Evolutionary conservation across 495 filamentous ascomycete genomes (phyloP).

Genomic region (Aspergillus conjunctus): DNA sequence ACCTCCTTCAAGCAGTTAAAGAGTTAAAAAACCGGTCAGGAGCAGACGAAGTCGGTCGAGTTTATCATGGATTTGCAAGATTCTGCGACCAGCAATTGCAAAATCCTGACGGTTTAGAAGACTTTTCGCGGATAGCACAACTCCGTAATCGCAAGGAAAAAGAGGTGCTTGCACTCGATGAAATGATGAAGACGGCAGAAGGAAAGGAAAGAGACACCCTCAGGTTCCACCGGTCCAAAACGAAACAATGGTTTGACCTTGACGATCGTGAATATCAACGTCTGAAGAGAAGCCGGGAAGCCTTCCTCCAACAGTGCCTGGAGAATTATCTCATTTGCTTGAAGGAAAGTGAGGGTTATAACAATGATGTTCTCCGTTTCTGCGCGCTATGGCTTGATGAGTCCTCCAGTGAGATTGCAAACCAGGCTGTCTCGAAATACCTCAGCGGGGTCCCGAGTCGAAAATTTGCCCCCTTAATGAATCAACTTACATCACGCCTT

Average conservation of each 20-base stretch:
- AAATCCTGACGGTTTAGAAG: constrained; percentile 79
- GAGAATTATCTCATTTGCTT: constrained; percentile 91
- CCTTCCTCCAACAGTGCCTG: constrained; percentile 83
- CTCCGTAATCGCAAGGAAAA: constrained; percentile 78
- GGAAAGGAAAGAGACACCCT: constrained; percentile 54
- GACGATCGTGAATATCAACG: constrained; percentile 86
- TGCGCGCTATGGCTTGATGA: constrained; percentile 92
- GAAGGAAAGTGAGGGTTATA: constrained; percentile 78
- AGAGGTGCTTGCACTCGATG: constrained; percentile 69
- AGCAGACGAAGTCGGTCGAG: constrained; percentile 77
- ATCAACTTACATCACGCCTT: constrained; percentile 89
- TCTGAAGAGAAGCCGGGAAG: constrained; percentile 69
- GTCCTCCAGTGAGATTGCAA: constrained; percentile 68
- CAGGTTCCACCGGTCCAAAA: constrained; percentile 55
- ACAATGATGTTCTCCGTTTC: constrained; percentile 91
- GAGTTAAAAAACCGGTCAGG: constrained; percentile 70
- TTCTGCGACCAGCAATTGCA: constrained; percentile 95
- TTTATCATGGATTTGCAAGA: constrained; percentile 90
- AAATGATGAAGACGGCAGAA: constrained; percentile 52
- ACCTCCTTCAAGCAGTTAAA: constrained; percentile 79
- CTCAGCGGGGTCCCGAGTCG: constrained; percentile 75
- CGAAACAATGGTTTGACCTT: constrained; percentile 85
- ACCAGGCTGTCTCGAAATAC: constrained; percentile 70
- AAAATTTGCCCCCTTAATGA: constrained; percentile 93
- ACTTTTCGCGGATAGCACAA: constrained; percentile 77